These are phyloP conservation scores for Steccherinum ochraceum DNA, from an alignment of 768 basidiomycete genomes.

Conservation along the genomic window DNA sequence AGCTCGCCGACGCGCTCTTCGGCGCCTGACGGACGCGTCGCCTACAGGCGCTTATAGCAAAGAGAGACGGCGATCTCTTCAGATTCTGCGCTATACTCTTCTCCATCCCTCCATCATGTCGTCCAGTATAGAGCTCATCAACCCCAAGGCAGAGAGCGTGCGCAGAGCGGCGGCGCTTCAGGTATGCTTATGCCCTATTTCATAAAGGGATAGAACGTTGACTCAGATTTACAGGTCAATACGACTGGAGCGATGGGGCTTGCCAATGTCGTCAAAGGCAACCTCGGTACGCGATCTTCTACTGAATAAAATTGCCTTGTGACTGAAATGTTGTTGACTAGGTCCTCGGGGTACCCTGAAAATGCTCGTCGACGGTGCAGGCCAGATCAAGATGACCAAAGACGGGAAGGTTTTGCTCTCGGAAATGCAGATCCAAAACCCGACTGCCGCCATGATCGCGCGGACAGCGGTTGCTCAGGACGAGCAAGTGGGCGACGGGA, in stretches of 20 bases:
- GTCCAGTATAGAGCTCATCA: conserved; percentile 90
- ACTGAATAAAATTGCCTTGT: conserved; percentile 2
- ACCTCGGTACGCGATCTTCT: conserved; percentile 62
- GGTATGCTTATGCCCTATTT: conserved; percentile 38
- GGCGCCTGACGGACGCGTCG: not conserved
- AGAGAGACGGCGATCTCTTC: too few relatives aligned
- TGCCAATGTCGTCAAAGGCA: conserved; percentile 94
- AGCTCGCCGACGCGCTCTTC: too few relatives aligned
- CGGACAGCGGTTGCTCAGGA: conserved; percentile 98
- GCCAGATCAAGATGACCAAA: conserved; percentile 99
- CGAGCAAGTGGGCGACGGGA: conserved; percentile 98
- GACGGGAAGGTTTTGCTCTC: conserved; percentile 97
- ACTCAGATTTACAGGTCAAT: conserved; percentile 55
- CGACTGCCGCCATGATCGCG: conserved; percentile 98
- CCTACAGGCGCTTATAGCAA: not conserved
- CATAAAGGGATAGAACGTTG: conserved; percentile 13
- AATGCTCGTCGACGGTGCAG: conserved; percentile 98
- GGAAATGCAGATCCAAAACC: conserved; percentile 99
- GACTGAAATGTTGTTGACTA: conserved; percentile 23
- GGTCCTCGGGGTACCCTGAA: conserved; percentile 97
- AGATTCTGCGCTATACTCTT: too few relatives aligned
- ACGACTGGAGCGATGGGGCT: conserved; percentile 95
- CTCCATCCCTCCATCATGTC: conserved; percentile 15
- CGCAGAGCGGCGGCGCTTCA: conserved; percentile 86
- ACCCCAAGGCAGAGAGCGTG: conserved; percentile 94